Evolutionary conservation across 2,329 filamentous ascomycete species (phyloP).

Genomic region (Eutypa lata): DNA sequence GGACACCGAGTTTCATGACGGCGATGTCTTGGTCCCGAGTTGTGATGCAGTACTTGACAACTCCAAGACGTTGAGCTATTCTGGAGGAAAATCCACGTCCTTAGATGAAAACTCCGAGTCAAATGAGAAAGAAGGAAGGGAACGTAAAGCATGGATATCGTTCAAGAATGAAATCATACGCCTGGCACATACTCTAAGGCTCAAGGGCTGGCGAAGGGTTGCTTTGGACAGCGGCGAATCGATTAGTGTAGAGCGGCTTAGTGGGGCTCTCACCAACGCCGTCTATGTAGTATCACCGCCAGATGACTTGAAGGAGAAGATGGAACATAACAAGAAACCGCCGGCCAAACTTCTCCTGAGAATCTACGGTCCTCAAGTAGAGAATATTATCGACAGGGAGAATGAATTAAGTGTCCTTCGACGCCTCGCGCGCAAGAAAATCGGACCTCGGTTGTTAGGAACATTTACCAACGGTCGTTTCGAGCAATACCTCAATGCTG

Average conservation of each 20-base stretch:
- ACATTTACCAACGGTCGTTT: slow-evolving; percentile 95
- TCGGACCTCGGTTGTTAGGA: slow-evolving; percentile 85
- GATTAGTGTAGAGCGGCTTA: slow-evolving; percentile 72
- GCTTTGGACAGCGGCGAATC: slow-evolving; percentile 66
- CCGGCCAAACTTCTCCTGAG: slow-evolving; percentile 76
- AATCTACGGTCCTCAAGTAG: slow-evolving; percentile 91
- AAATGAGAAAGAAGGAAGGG: slow-evolving; percentile 56
- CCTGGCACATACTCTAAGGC: slow-evolving; percentile 78
- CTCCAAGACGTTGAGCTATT: slow-evolving; percentile 79
- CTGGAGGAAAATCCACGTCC: slow-evolving; percentile 45
- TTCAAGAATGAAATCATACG: slow-evolving; percentile 94
- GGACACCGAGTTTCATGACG: slow-evolving; percentile 81
- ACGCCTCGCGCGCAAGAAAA: slow-evolving; percentile 84
- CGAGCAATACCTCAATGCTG: slow-evolving; percentile 88
- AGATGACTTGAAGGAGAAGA: slow-evolving; percentile 47
- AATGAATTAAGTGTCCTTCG: slow-evolving; percentile 83
- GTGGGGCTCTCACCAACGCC: slow-evolving; percentile 91
- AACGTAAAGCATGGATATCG: slow-evolving; percentile 71
- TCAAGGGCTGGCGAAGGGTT: slow-evolving; percentile 89
- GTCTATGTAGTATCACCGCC: slow-evolving; percentile 93
- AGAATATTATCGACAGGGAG: slow-evolving; percentile 92
- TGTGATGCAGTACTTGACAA: slow-evolving; percentile 88
- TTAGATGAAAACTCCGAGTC: slow-evolving; percentile 37
- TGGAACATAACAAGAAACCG: slow-evolving; percentile 37
- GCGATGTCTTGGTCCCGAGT: slow-evolving; percentile 77